A percentile compares a stretch with the other conserved stretches of the same genome.
Conservation (phyloP, 371 early-diverging fungal genomes). For the Actinomortierella ambigua region DNA sequence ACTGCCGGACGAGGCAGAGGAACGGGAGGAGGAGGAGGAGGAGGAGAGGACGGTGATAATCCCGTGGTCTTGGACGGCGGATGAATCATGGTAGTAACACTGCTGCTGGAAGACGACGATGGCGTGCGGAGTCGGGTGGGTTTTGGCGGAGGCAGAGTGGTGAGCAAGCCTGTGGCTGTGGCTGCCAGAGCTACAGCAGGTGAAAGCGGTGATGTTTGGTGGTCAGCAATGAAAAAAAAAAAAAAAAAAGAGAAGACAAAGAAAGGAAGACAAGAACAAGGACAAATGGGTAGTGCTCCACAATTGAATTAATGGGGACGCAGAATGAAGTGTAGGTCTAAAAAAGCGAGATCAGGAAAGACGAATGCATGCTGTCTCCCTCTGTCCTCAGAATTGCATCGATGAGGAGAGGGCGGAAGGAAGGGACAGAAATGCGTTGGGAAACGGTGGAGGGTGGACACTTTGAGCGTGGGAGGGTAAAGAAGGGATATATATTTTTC, state of each 20-base stretch:
- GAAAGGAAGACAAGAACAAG: no score
- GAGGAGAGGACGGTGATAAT: no score
- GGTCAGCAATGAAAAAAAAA: no score
- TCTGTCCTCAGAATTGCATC: no score
- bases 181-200: conserved; percentile 2
- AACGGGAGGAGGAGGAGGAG: conserved; percentile 12
- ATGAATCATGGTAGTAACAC: conserved; percentile 2
- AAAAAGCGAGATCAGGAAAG: no score
- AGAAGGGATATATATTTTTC: no score
- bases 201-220: not conserved
- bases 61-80: no score
- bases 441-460: not conserved
- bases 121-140: conserved; percentile 23
- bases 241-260: not conserved
- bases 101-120: not conserved
- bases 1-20: conserved; percentile 8
- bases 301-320: no score
- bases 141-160: conserved; percentile 28
- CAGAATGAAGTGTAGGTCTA: no score
- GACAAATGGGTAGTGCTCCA: no score
- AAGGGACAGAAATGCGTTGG: not conserved
- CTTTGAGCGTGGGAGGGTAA: not conserved
- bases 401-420: not conserved
- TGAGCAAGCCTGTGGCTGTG: conserved; percentile 9
- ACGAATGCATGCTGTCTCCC: no score